phyloP scores from a whole-genome alignment of 2,329 filamentous ascomycete genomes.

The Ceratocystiopsis sp. region DNA sequence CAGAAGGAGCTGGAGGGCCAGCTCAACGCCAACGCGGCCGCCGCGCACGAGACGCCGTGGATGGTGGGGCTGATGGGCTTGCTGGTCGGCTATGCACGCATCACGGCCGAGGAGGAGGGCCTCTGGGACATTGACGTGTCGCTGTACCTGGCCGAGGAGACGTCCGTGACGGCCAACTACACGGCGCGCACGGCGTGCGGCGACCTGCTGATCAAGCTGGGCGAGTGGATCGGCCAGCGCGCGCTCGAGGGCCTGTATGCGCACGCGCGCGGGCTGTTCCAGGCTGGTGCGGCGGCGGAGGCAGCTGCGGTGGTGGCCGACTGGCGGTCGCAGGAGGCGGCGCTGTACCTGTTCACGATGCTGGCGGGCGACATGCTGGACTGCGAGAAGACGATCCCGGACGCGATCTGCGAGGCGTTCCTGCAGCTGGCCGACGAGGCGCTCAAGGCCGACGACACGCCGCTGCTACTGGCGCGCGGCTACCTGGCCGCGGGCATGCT shows the following conservation, averaged over 20 bases:
- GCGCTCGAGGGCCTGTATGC: constrained; percentile 64
- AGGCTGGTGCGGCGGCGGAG: constrained; percentile 18
- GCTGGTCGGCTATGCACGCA: constrained; percentile 70
- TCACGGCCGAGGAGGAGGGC: constrained; percentile 82
- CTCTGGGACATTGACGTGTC: constrained; percentile 96
- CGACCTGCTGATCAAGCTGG: constrained; percentile 80
- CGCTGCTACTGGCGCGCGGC: constrained; percentile 70
- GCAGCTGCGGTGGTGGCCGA: constrained; percentile 10
- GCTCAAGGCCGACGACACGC: constrained; percentile 49
- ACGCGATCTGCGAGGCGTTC: constrained; percentile 54
- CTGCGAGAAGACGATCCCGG: constrained; percentile 50
- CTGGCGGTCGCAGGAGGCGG: constrained; percentile 58
- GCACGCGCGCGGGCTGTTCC: constrained; percentile 60
- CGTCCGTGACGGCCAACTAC: constrained; percentile 88
- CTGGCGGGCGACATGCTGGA: constrained; percentile 72
- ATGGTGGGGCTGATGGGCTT: constrained; percentile 76
- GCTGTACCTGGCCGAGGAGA: constrained; percentile 87
- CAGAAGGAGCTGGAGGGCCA: constrained; percentile 77
- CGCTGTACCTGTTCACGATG: constrained; percentile 72
- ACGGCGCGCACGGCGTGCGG: constrained; percentile 85
- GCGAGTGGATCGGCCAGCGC: constrained; percentile 67
- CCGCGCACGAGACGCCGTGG: constrained; percentile 54
- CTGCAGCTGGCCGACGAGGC: constrained; percentile 67
- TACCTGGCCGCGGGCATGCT: constrained; percentile 74
- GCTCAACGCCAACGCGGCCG: constrained; percentile 37